Evolutionary conservation across 495 filamentous ascomycete genomes (phyloP).

Genomic region (Aspergillus mulundensis): DNA sequence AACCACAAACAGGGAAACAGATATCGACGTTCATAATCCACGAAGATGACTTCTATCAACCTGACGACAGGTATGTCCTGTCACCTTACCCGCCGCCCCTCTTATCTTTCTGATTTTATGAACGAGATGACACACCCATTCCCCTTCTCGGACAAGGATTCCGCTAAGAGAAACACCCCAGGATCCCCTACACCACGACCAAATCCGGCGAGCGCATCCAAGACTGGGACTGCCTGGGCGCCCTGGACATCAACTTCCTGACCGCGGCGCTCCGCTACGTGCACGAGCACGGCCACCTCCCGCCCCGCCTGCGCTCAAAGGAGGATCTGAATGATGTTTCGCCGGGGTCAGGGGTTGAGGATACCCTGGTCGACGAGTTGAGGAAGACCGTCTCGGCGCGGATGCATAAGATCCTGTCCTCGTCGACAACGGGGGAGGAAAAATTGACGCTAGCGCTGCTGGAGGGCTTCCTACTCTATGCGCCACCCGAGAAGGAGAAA

Average conservation of each 20-base stretch:
- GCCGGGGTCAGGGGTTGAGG: constrained; percentile 41
- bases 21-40: constrained; percentile 70
- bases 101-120: not conserved
- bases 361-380: constrained; percentile 11
- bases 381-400: not conserved
- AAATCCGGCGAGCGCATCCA: constrained; percentile 48
- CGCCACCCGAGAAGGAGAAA: constrained; percentile 27
- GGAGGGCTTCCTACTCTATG: constrained; percentile 86
- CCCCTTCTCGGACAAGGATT: too few relatives aligned
- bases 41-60: constrained; percentile 86
- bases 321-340: constrained; percentile 71
- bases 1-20: not conserved
- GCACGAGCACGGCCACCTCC: constrained; percentile 58
- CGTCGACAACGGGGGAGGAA: not conserved
- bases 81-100: not conserved
- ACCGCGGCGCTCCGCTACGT: constrained; percentile 58
- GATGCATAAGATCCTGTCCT: not conserved
- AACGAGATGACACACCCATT: too few relatives aligned
- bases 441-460: constrained; percentile 47
- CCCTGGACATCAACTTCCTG: constrained; percentile 66
- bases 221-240: constrained; percentile 83
- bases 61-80: constrained; percentile 61
- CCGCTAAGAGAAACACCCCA: constrained; percentile 13
- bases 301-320: constrained; percentile 61
- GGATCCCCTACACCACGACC: constrained; percentile 49